These are phyloP conservation scores for Trichoderma gracile DNA, from an alignment of 2,329 filamentous ascomycete genomes.

Conservation along the genomic window DNA sequence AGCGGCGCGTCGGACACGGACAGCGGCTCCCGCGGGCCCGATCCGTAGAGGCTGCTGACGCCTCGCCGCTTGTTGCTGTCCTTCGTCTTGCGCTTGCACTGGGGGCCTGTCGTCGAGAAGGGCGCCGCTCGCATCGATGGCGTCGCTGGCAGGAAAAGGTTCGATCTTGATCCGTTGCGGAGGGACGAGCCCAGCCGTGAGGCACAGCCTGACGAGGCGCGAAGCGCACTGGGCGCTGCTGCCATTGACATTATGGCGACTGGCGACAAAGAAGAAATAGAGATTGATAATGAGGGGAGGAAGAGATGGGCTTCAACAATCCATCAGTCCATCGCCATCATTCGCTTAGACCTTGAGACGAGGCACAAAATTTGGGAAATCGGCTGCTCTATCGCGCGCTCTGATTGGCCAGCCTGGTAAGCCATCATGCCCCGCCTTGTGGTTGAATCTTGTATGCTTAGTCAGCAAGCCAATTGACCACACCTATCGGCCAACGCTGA, in stretches of 20 bases:
- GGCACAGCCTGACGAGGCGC: slow-evolving; percentile 34
- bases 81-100: slow-evolving; percentile 53
- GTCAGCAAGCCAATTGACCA: not conserved
- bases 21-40: slow-evolving; percentile 72
- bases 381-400: not conserved
- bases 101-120: slow-evolving; percentile 59
- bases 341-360: slow-evolving; percentile 21
- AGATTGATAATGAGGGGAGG: not conserved
- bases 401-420: slow-evolving; percentile 11
- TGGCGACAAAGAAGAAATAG: not conserved
- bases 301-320: not conserved
- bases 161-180: slow-evolving; percentile 1
- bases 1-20: slow-evolving; percentile 71
- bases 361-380: slow-evolving; percentile 26
- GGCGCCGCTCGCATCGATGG: slow-evolving; percentile 30
- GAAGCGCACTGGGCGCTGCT: slow-evolving; percentile 32
- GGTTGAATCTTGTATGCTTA: slow-evolving; percentile 10
- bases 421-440: slow-evolving; percentile 7
- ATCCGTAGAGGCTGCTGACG: slow-evolving; percentile 76
- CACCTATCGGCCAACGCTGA: no score
- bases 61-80: slow-evolving; percentile 82
- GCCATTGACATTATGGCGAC: slow-evolving; percentile 35
- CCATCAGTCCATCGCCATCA: not conserved
- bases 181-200: slow-evolving; percentile 22
- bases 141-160: not conserved